Conservation (phyloP, 768 basidiomycete species). For the Lentinula sp. region DNA sequence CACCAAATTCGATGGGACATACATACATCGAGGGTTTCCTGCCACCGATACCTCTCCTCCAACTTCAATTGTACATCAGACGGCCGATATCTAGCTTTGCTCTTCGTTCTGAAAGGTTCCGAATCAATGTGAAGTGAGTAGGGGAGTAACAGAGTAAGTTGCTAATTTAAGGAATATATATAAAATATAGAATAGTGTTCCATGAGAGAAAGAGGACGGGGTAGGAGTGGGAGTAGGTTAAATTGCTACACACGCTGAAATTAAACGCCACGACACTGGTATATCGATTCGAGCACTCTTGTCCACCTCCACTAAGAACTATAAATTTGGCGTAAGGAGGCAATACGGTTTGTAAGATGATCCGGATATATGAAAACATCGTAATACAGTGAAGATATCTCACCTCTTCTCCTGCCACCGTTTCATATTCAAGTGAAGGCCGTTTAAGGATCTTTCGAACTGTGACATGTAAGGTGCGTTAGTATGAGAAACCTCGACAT, state of each 20-base stretch:
- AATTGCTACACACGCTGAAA: constrained; percentile 48
- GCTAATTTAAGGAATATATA: no score
- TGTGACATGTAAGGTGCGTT: constrained; percentile 18
- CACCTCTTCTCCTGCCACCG: constrained; percentile 68
- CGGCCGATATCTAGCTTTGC: constrained; percentile 67
- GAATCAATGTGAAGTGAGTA: neutral
- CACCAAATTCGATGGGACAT: no score
- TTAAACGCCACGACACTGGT: constrained; percentile 52
- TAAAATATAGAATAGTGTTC: no score
- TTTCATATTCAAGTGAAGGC: constrained; percentile 69
- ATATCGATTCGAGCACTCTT: constrained; percentile 45
- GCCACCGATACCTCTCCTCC: constrained; percentile 67
- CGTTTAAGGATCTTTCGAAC: constrained; percentile 69
- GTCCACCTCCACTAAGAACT: constrained; percentile 81
- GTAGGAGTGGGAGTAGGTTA: no score
- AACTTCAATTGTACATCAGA: constrained; percentile 57
- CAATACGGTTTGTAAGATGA: no score
- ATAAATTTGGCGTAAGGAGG: neutral
- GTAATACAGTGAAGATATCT: constrained; percentile 5
- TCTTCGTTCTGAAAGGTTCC: constrained; percentile 53
- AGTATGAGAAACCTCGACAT: neutral
- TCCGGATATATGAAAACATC: no score
- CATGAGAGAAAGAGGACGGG: no score
- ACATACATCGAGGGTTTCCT: constrained; percentile 56
- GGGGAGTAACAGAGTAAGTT: no score